Base-by-base conservation (phyloP, 768 basidiomycete genomes). In the Holtermanniella nyarrowii region DNA sequence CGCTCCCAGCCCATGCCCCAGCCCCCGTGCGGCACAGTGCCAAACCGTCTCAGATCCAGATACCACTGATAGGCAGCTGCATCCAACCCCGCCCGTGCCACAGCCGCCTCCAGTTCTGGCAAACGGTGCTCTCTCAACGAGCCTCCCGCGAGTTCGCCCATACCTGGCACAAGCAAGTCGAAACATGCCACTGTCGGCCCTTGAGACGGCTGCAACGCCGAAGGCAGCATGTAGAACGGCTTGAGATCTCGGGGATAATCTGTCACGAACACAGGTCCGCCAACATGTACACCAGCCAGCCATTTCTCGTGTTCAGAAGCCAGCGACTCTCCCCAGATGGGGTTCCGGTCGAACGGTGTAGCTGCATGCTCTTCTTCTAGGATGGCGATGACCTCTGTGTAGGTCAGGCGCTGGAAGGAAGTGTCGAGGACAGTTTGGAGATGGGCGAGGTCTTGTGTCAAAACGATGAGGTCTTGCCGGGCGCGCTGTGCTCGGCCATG, bases 1-100 rank as follows among this genome's bases (percentile, higher is more conserved):
- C 95, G 76, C 71, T 99, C 95, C 63, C 93, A 95, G 1, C 95
- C 95, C 76, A 97, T 77, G 4, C 95, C 95, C 72, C 89, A 97
- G 14, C 95, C 95, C 14, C 86, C 90, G 71, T 96, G 93, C 2
- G 88, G 86, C 18, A 86, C 84, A 16, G 84, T 83, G 10, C 95
- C 95, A 61, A 79, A 91, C 62, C 77, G 77, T 53, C 93, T 76
- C 58, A 95, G 67, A 60, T 95, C 89, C 46, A 82, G 55, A 71
- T 99, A 99, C 77, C 77, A 77, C 18, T 68, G 65, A 49, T 76
- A 75, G 20, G 68, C 70, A 21, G 70, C 68, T 31, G 47, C 26
- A 44, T 77, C 73, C 58, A 82, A 67, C 14, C 77, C 78, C 41
- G 76, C 71, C 26, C 60, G 61, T 13, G 61, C 58, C 76, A 95